A percentile compares a stretch with the other conserved stretches of the same genome.
phyloP scores from a whole-genome alignment of 2,329 filamentous ascomycete species.

The Aspergillus sp. region DNA sequence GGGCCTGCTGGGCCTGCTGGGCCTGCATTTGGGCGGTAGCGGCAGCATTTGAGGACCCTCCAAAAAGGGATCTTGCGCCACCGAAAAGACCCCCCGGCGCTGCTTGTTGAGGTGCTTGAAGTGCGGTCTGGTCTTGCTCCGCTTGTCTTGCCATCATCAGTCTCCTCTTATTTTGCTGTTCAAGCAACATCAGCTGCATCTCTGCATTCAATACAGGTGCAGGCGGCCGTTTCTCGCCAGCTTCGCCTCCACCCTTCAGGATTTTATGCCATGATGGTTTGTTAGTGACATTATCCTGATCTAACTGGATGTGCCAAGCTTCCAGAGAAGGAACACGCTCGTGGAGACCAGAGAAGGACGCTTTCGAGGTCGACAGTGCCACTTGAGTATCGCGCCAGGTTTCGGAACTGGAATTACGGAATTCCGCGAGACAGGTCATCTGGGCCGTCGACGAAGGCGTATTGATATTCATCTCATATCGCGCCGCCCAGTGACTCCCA shows the following conservation, averaged over 20 bases:
- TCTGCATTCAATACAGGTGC: neutral
- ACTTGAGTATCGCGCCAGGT: conserved; percentile 62
- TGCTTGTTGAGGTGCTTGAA: neutral
- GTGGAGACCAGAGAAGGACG: conserved; percentile 56
- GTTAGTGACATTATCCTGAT: conserved; percentile 3
- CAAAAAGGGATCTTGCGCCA: neutral
- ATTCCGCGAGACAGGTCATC: conserved; percentile 62
- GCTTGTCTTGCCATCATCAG: neutral
- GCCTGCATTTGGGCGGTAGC: neutral
- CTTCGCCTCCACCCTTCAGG: conserved; percentile 15
- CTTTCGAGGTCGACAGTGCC: conserved; percentile 63
- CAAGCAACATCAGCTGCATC: neutral
- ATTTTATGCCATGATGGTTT: conserved; percentile 19
- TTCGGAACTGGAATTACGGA: conserved; percentile 63
- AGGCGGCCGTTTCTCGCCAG: neutral
- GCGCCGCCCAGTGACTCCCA: conserved; percentile 59
- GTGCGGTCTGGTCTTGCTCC: neutral
- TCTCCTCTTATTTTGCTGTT: conserved; percentile 1
- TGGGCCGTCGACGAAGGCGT: conserved; percentile 54
- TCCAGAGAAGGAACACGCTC: conserved; percentile 56
- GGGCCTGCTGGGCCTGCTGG: neutral
- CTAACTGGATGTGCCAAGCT: conserved; percentile 58
- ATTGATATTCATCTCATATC: conserved; percentile 62
- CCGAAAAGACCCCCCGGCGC: neutral
- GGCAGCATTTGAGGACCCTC: neutral